phyloP scores from a whole-genome alignment of 306 rosid species.

The Castanopsis chinensis region DNA sequence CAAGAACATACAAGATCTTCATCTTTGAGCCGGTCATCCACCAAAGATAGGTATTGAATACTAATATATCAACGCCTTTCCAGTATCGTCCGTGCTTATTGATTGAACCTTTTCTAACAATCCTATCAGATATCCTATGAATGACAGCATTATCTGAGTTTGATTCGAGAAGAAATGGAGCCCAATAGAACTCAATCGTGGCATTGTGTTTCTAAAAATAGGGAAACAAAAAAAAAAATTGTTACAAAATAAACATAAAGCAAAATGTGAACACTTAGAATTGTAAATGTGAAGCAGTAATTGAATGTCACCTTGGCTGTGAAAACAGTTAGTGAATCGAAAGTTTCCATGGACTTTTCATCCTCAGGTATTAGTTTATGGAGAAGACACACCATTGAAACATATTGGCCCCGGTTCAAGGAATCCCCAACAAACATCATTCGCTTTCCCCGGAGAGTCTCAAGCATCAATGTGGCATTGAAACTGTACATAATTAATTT shows the following conservation, averaged over 20 bases:
- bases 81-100: slow-evolving; percentile 79
- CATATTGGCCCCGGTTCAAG: slow-evolving; percentile 87
- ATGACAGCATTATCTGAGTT: slow-evolving; percentile 73
- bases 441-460: slow-evolving; percentile 80
- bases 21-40: slow-evolving; percentile 91
- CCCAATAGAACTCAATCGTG: slow-evolving; percentile 99
- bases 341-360: slow-evolving; percentile 88
- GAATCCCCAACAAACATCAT: slow-evolving; percentile 98
- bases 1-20: slow-evolving; percentile 62
- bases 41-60: slow-evolving; percentile 94
- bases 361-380: slow-evolving; percentile 68
- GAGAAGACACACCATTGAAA: slow-evolving; percentile 85
- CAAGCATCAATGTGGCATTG: slow-evolving; percentile 84
- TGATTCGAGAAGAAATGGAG: slow-evolving; percentile 91
- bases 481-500: slow-evolving; percentile 39
- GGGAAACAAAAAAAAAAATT: neutral
- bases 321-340: slow-evolving; percentile 84
- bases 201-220: slow-evolving; percentile 67
- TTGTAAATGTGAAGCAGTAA: neutral
- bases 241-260: neutral
- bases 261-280: neutral
- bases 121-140: slow-evolving; percentile 77
- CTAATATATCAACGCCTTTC: slow-evolving; percentile 84
- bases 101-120: slow-evolving; percentile 84
- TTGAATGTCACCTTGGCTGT: slow-evolving; percentile 62